Percentiles rank a stretch among this genome's conserved stretches.
Evolutionary conservation across 164 flowering plant genomes (phyloP).

Genomic region (Stephania japonica): DNA sequence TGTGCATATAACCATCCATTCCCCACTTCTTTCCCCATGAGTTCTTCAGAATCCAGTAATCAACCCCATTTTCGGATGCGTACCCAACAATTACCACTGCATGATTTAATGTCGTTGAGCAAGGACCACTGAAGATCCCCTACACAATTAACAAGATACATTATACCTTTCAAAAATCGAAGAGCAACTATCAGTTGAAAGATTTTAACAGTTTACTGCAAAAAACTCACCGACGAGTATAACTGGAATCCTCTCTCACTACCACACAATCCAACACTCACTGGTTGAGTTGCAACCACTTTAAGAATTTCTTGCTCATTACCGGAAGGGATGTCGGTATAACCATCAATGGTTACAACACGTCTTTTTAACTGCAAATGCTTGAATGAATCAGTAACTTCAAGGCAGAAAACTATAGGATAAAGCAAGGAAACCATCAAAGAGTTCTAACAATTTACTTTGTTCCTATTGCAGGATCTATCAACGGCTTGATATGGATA

Average conservation of each 20-base stretch:
- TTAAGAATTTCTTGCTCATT: slow-evolving; percentile 54
- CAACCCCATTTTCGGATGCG: slow-evolving; percentile 66
- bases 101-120: slow-evolving; percentile 79
- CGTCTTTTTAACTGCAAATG: slow-evolving; percentile 49
- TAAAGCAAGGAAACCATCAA: neutral
- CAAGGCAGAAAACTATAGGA: neutral
- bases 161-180: neutral
- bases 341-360: slow-evolving; percentile 83
- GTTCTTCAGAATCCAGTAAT: slow-evolving; percentile 88
- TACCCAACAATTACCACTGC: slow-evolving; percentile 82
- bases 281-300: slow-evolving; percentile 85
- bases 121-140: slow-evolving; percentile 82
- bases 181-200: neutral
- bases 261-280: slow-evolving; percentile 90
- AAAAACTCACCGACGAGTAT: slow-evolving; percentile 67
- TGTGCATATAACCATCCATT: slow-evolving; percentile 69
- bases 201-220: neutral
- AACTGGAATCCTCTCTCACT: slow-evolving; percentile 81
- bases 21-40: slow-evolving; percentile 93
- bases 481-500: slow-evolving; percentile 63
- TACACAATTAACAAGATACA: slow-evolving; percentile 23
- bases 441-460: slow-evolving; percentile 28
- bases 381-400: neutral
- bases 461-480: slow-evolving; percentile 49
- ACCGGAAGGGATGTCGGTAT: slow-evolving; percentile 50